phyloP scores from a whole-genome alignment of 106 monocot species.

The Dendrobium nobile region DNA sequence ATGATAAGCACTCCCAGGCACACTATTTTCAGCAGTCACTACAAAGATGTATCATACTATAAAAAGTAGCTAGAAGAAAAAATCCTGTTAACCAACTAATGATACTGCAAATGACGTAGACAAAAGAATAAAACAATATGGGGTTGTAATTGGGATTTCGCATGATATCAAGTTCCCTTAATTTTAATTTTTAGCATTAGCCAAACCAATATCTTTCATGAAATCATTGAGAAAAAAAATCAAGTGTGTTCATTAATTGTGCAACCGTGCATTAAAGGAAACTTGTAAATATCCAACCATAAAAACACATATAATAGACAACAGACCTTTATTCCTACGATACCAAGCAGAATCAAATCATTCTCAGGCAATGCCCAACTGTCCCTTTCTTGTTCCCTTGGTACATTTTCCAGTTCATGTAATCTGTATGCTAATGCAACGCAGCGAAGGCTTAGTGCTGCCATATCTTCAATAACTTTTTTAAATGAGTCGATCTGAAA shows the following conservation, averaged over 20 bases:
- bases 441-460: slow-evolving; percentile 72
- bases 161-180: background rate
- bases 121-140: background rate
- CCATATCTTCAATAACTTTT: slow-evolving; percentile 83
- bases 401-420: slow-evolving; percentile 42
- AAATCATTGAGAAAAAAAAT: background rate
- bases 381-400: slow-evolving; percentile 54
- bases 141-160: background rate
- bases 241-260: too few relatives aligned
- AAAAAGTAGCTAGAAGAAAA: background rate
- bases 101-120: background rate
- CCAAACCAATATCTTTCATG: background rate
- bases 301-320: background rate
- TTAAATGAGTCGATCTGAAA: slow-evolving; percentile 62
- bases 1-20: background rate
- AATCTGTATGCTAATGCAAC: slow-evolving; percentile 78
- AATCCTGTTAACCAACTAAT: background rate
- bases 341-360: slow-evolving; percentile 62
- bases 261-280: too few relatives aligned
- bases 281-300: background rate
- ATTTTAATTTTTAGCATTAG: background rate
- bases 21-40: background rate
- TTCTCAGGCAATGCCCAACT: slow-evolving; percentile 77
- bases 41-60: background rate
- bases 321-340: slow-evolving; percentile 87